phyloP scores from a whole-genome alignment of 2,329 filamentous ascomycete genomes.

The Beauveria brongniartii region DNA sequence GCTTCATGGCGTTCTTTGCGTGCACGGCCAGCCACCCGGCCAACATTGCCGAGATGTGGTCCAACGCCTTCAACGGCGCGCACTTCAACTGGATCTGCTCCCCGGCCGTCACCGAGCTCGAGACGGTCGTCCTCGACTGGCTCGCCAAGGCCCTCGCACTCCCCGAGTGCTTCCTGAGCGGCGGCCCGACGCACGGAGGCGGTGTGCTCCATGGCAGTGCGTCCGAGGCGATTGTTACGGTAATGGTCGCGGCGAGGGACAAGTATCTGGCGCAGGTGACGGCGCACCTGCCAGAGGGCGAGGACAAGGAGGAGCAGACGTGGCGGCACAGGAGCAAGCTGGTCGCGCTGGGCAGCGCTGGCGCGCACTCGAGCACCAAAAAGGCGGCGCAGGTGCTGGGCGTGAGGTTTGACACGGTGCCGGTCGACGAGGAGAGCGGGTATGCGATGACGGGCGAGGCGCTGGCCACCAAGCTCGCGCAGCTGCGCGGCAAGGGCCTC shows the following conservation, averaged over 20 bases:
- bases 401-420: constrained; percentile 67
- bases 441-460: constrained; percentile 62
- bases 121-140: constrained; percentile 92
- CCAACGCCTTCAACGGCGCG: constrained; percentile 76
- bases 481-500: constrained; percentile 59
- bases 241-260: constrained; percentile 81
- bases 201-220: constrained; percentile 94
- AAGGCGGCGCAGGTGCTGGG: constrained; percentile 84
- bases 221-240: constrained; percentile 77
- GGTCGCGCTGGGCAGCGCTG: constrained; percentile 72
- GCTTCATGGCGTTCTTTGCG: constrained; percentile 95
- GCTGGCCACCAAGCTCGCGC: constrained; percentile 53
- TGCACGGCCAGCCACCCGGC: constrained; percentile 73
- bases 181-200: constrained; percentile 60
- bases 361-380: constrained; percentile 75
- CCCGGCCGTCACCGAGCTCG: constrained; percentile 84
- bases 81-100: constrained; percentile 98
- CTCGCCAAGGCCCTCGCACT: constrained; percentile 67
- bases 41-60: constrained; percentile 90
- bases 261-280: constrained; percentile 59
- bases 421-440: constrained; percentile 52
- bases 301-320: constrained; percentile 63
- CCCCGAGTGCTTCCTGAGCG: constrained; percentile 65
- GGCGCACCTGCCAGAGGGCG: constrained; percentile 39
- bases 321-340: constrained; percentile 46